phyloP scores from a whole-genome alignment of 768 basidiomycete species.

The Hemileccinum rubropunctum region DNA sequence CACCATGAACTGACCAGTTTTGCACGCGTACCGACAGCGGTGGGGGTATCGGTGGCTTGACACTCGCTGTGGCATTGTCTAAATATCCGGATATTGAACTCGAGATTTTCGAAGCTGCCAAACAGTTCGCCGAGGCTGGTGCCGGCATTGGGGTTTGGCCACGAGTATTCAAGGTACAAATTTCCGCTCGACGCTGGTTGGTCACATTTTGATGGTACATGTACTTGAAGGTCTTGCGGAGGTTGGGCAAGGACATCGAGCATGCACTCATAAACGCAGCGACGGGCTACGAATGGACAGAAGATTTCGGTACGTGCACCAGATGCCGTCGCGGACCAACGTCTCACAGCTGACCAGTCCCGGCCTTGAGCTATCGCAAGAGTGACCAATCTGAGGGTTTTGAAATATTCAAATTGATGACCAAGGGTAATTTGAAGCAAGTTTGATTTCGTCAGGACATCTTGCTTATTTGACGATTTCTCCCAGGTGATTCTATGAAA shows the following conservation, averaged over 20 bases:
- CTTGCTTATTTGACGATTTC: constrained; percentile 2
- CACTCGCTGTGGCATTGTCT: constrained; percentile 35
- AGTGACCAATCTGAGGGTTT: constrained; percentile 55
- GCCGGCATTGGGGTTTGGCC: constrained; percentile 55
- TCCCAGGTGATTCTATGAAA: constrained; percentile 46
- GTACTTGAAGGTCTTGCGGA: constrained; percentile 19
- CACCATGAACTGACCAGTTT: too few relatives aligned
- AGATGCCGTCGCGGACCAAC: background rate
- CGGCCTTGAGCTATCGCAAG: constrained; percentile 55
- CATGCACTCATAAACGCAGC: constrained; percentile 13
- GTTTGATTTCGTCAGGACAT: background rate
- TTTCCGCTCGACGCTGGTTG: background rate
- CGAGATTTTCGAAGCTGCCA: constrained; percentile 45
- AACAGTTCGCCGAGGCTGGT: constrained; percentile 51
- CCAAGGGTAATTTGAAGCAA: constrained; percentile 43
- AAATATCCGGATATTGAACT: constrained; percentile 45
- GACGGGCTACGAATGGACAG: constrained; percentile 20
- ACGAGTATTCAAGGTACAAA: constrained; percentile 27
- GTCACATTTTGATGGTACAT: background rate
- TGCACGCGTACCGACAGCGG: constrained; percentile 26
- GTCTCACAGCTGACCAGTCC: constrained; percentile 35
- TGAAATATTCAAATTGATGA: constrained; percentile 51
- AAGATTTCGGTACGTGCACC: constrained; percentile 19
- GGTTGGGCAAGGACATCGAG: constrained; percentile 19
- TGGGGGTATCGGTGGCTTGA: constrained; percentile 41